These are phyloP conservation scores for Rhizophlyctis rosea DNA, from an alignment of 192 early-diverging fungal species.

Conservation along the genomic window DNA sequence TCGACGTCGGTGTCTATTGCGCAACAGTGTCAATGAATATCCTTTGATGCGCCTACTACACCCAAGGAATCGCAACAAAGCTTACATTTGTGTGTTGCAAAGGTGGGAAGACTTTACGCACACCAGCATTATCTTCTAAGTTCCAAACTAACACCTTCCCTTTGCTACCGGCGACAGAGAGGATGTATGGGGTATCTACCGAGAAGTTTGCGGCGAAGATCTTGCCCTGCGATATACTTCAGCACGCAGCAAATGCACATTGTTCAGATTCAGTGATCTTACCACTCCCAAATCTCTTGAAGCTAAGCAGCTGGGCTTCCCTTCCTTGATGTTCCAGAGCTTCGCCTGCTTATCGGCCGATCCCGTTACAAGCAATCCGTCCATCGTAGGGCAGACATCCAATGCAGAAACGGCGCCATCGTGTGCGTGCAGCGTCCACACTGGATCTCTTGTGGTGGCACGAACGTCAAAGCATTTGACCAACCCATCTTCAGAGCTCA, in stretches of 20 bases:
- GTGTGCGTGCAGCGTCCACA: constrained; percentile 93
- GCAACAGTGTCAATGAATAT: neutral
- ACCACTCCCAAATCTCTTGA: constrained; percentile 82
- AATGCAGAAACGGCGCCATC: constrained; percentile 84
- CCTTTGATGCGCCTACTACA: neutral
- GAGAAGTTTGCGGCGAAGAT: constrained; percentile 87
- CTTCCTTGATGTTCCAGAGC: constrained; percentile 83
- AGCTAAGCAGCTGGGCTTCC: constrained; percentile 76
- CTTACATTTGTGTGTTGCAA: constrained; percentile 8
- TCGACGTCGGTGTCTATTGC: neutral
- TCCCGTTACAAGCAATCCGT: constrained; percentile 89
- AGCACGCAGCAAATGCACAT: too few relatives aligned
- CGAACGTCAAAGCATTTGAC: constrained; percentile 88
- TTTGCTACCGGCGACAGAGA: constrained; percentile 83
- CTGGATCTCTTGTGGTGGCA: constrained; percentile 38
- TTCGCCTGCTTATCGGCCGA: constrained; percentile 87
- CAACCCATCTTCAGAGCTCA: constrained; percentile 86
- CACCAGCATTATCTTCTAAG: constrained; percentile 79
- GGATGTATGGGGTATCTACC: constrained; percentile 84
- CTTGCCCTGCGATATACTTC: constrained; percentile 55
- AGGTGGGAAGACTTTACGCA: constrained; percentile 61
- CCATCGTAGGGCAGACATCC: constrained; percentile 75
- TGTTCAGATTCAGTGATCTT: too few relatives aligned
- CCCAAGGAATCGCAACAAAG: constrained; percentile 1
- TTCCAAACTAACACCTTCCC: constrained; percentile 95